Base-by-base conservation (phyloP, 192 early-diverging fungal species). In the Podila verticillata region DNA sequence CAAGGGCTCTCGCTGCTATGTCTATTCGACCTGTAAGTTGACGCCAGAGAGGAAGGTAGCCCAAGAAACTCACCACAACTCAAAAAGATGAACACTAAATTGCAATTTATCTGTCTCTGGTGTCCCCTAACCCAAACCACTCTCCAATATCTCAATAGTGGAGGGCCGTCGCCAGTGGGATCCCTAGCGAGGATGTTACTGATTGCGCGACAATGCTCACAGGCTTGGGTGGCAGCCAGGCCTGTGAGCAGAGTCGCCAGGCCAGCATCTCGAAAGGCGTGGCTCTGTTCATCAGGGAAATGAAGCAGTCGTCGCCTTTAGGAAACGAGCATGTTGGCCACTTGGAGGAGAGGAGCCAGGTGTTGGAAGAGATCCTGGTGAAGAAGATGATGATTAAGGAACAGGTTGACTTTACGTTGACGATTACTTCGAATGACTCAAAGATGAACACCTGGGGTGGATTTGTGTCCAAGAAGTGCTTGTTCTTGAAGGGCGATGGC, bases 151-250 rank as follows among this genome's bases (percentile, higher is more conserved):
- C 1, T 15, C 4, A n/a, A 8, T 61, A 80, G 77, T 80, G 77
- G 77, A 80, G 57, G 77, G 77, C 69, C 65, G 77, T n/a, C 56
- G 70, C 61, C 77, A 68, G 77, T 80, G 77, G 77, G 57, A 70
- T 51, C 56, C 77, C 77, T 80, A 70, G 72, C 77, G 72, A 66
- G 65, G 32, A 65, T 72, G 59, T 80, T 72, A 80, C 72, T 80
- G 77, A 80, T 80, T 72, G 77, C 66, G 77, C 57, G 66, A 72
- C 36, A 26, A 80, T 63, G 70, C 70, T 72, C 47, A 44, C 77
- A 68, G 70, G 66, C 65, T 70, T 72, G n/a, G 57, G 77, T 80
- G 77, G 77, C 77, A 80, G 77, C 61, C 29, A 49, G 61, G 61
- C 70, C 70, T 63, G 70, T 68, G 77, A 72, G 77, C 69, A 48